These are phyloP conservation scores for Colletotrichum cuscutae DNA, from an alignment of 2,329 filamentous ascomycete genomes.

Conservation along the genomic window DNA sequence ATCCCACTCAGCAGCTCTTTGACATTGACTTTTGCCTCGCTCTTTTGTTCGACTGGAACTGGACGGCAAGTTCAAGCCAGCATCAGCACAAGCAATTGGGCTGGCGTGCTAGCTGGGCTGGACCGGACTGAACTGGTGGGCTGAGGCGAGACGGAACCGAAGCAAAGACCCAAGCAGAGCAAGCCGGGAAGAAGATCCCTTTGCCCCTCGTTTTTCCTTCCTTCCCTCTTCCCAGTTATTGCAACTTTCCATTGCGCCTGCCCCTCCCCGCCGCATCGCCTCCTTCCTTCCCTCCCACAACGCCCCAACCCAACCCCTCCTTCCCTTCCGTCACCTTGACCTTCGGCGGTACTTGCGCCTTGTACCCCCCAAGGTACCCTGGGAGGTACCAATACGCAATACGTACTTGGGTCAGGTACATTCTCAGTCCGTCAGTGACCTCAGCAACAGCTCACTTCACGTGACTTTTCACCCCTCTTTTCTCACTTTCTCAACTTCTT, in stretches of 20 bases:
- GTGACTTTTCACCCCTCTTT: slow-evolving; percentile 26
- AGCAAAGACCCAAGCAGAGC: slow-evolving; percentile 1
- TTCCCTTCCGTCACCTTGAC: slow-evolving; percentile 6
- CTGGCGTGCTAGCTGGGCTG: not conserved
- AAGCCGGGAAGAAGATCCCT: slow-evolving; percentile 8
- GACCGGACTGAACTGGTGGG: not conserved
- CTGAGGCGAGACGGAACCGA: slow-evolving; percentile 5
- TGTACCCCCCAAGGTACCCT: not conserved
- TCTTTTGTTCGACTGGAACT: not conserved
- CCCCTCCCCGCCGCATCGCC: slow-evolving; percentile 2
- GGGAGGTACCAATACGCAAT: too few relatives aligned
- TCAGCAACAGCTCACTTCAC: slow-evolving; percentile 33
- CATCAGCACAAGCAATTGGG: not conserved
- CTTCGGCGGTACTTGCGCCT: not conserved
- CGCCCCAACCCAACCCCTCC: not conserved
- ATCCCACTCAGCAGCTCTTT: slow-evolving; percentile 15
- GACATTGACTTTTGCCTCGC: not conserved
- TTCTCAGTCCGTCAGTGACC: slow-evolving; percentile 22
- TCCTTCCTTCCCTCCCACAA: not conserved
- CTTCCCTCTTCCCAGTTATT: slow-evolving; percentile 37
- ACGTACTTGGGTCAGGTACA: slow-evolving; percentile 22
- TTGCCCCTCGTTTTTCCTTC: slow-evolving; percentile 36
- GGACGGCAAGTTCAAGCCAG: not conserved
- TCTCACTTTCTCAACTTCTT: not conserved
- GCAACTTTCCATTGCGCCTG: not conserved